Evolutionary conservation across 108 stramenopile species (phyloP).

Genomic region (Aurantiochytrium sp.): DNA sequence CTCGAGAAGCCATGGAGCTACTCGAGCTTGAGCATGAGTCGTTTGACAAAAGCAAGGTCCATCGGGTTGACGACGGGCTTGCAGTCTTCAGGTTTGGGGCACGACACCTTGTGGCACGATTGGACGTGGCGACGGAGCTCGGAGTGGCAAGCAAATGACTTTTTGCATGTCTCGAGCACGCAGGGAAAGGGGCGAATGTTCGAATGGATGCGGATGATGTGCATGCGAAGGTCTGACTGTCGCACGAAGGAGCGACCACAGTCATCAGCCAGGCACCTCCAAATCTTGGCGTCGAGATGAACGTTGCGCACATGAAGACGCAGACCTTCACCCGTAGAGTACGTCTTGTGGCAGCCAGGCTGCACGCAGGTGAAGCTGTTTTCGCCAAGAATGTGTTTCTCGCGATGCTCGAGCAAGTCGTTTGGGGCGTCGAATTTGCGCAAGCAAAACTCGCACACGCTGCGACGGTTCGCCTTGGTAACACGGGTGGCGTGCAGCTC

Average conservation of each 20-base stretch:
- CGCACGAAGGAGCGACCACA: conserved; percentile 3
- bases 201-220: not conserved
- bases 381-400: not conserved
- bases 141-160: conserved; percentile 12
- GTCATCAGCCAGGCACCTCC: conserved; percentile 7
- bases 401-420: not conserved
- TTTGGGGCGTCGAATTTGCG: not conserved
- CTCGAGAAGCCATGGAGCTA: not conserved
- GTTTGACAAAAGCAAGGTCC: not conserved
- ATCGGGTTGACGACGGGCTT: not conserved
- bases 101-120: conserved; percentile 14
- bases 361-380: not conserved
- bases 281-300: not conserved
- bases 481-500: not conserved
- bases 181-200: conserved; percentile 13
- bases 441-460: conserved; percentile 11
- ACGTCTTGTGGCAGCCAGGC: not conserved
- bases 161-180: not conserved
- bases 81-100: not conserved
- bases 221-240: conserved; percentile 10
- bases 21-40: not conserved
- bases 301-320: conserved; percentile 14
- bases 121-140: conserved; percentile 7
- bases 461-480: not conserved
- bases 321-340: not conserved